Conservation (phyloP, 768 basidiomycete genomes). For the Russula virescens region DNA sequence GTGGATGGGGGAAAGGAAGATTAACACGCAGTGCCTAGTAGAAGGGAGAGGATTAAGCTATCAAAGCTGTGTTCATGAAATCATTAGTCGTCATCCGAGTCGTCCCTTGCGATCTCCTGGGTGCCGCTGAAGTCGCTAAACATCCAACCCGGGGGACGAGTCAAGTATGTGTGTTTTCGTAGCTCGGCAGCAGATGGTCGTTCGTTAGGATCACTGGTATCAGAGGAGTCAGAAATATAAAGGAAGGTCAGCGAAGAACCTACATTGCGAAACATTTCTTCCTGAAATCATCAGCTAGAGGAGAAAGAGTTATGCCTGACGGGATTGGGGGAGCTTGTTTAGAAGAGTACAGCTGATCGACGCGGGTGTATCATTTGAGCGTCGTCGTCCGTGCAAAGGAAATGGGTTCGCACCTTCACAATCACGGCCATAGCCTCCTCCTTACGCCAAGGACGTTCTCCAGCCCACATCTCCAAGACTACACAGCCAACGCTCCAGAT, state of each 20-base stretch:
- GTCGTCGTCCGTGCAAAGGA: not conserved
- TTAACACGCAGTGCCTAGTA: slow-evolving; percentile 8
- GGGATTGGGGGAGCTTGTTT: slow-evolving; percentile 88
- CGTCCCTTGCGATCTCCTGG: slow-evolving; percentile 9
- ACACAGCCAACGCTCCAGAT: slow-evolving; percentile 99
- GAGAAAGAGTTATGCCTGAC: slow-evolving; percentile 67
- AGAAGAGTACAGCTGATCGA: slow-evolving; percentile 69
- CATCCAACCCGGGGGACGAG: slow-evolving; percentile 64
- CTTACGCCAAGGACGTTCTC: slow-evolving; percentile 89
- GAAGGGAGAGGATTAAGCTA: slow-evolving; percentile 11
- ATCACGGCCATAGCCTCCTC: slow-evolving; percentile 90
- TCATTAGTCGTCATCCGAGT: slow-evolving; percentile 23
- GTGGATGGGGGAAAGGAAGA: slow-evolving; percentile 1
- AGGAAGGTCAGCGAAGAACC: slow-evolving; percentile 28
- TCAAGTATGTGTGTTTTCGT: slow-evolving; percentile 72
- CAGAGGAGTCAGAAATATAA: not conserved
- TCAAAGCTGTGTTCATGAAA: slow-evolving; percentile 11
- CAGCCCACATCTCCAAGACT: slow-evolving; percentile 98
- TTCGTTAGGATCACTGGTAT: slow-evolving; percentile 68
- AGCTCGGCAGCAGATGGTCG: slow-evolving; percentile 77
- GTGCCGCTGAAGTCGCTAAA: slow-evolving; percentile 56
- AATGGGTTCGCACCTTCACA: slow-evolving; percentile 63
- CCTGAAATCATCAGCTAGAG: slow-evolving; percentile 80
- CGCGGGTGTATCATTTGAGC: not conserved
- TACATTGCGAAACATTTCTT: slow-evolving; percentile 86